Percentiles rank a stretch among this genome's conserved stretches.
These are phyloP conservation scores for Fusarium sororula DNA, from an alignment of 2,329 filamentous ascomycete genomes.

Conservation along the genomic window DNA sequence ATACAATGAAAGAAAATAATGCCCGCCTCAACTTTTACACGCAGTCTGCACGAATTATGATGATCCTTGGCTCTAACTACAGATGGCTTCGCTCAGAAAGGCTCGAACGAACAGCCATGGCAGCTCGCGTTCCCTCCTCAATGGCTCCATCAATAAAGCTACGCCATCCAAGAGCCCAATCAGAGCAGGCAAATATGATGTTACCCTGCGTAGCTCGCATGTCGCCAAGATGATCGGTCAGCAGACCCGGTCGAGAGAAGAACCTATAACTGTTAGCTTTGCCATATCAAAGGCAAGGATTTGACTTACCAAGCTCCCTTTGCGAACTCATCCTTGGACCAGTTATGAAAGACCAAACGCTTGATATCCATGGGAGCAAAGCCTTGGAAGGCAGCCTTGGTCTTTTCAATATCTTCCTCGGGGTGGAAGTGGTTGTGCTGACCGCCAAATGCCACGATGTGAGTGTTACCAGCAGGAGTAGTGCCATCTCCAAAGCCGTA, in stretches of 20 bases:
- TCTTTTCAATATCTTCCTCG: slow-evolving; percentile 50
- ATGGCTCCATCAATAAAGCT: slow-evolving; percentile 62
- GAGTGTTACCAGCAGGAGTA: slow-evolving; percentile 56
- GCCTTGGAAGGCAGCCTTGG: slow-evolving; percentile 45
- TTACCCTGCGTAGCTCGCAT: slow-evolving; percentile 54
- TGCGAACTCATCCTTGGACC: slow-evolving; percentile 57
- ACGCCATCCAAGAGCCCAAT: slow-evolving; percentile 60
- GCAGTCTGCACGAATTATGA: background rate
- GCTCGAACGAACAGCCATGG: slow-evolving; percentile 12
- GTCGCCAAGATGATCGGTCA: slow-evolving; percentile 51
- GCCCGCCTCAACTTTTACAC: background rate
- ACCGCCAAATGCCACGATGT: slow-evolving; percentile 57
- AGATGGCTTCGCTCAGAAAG: slow-evolving; percentile 5
- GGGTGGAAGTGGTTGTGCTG: slow-evolving; percentile 54
- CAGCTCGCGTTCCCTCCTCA: slow-evolving; percentile 52
- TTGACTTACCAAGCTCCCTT: slow-evolving; percentile 52
- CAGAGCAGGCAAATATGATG: slow-evolving; percentile 57
- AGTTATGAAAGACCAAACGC: slow-evolving; percentile 56
- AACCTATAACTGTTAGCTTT: slow-evolving; percentile 35
- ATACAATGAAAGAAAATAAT: background rate
- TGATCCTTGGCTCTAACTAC: background rate
- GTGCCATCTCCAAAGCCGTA: slow-evolving; percentile 57
- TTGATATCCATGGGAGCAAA: slow-evolving; percentile 47
- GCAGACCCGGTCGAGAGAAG: slow-evolving; percentile 50
- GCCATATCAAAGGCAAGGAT: accelerated